Evolutionary conservation across 2,329 filamentous ascomycete genomes (phyloP).

Genomic region (Stachybotrys echinatus): DNA sequence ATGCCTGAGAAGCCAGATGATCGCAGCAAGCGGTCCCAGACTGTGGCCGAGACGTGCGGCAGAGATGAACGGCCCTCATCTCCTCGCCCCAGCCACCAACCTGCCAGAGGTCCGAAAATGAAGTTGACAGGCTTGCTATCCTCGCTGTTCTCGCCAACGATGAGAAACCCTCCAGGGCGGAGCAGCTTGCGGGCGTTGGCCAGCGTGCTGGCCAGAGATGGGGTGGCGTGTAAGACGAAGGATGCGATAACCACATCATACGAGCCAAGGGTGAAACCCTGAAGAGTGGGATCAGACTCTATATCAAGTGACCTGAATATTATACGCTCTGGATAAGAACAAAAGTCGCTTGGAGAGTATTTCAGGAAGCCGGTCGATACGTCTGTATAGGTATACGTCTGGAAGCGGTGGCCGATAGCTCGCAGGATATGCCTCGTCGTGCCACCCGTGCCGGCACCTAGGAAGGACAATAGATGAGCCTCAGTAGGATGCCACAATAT

Average conservation of each 20-base stretch:
- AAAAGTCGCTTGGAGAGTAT: conserved; percentile 1
- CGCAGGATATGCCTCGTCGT: conserved; percentile 4
- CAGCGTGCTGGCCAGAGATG: conserved; percentile 1
- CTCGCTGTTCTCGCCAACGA: conserved; percentile 5
- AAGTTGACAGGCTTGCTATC: conserved; percentile 4
- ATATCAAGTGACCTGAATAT: conserved; percentile 1
- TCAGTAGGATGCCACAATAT: neutral
- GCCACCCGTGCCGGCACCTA: conserved; percentile 6
- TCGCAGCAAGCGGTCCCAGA: conserved; percentile 5
- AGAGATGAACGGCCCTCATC: neutral
- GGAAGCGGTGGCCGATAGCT: conserved; percentile 4
- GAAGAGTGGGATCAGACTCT: conserved; percentile 3
- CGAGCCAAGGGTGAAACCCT: conserved; percentile 3
- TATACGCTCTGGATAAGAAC: neutral
- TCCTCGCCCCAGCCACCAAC: neutral
- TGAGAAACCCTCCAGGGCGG: conserved; percentile 8
- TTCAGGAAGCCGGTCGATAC: conserved; percentile 5
- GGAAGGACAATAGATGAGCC: neutral
- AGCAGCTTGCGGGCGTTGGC: conserved; percentile 6
- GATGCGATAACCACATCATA: conserved; percentile 6
- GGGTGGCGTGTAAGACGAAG: neutral
- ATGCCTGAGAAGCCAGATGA: conserved; percentile 7
- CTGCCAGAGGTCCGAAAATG: conserved; percentile 4
- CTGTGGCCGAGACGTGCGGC: conserved; percentile 1
- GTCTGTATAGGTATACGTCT: conserved; percentile 6